Evolutionary conservation across 805 yeast species (phyloP).

Genomic region (Millerago galiae): DNA sequence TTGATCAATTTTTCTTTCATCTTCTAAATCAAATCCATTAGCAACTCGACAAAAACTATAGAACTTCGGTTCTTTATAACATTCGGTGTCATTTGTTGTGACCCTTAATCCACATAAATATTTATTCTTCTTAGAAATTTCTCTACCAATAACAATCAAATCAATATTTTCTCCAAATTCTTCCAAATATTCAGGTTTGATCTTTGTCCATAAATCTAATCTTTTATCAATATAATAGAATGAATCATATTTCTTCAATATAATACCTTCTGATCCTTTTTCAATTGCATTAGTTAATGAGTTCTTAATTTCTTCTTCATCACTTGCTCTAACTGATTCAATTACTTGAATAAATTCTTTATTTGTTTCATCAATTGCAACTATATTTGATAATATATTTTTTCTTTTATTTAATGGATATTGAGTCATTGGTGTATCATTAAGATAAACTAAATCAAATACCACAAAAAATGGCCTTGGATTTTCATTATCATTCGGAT

Average conservation of each 20-base stretch:
- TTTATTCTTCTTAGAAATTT: constrained; percentile 60
- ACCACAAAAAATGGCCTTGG: constrained; percentile 52
- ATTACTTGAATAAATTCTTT: constrained; percentile 42
- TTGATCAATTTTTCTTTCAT: constrained; percentile 51
- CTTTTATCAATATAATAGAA: constrained; percentile 57
- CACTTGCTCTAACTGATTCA: constrained; percentile 31
- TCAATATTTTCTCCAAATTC: constrained; percentile 87
- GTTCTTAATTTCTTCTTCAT: constrained; percentile 46
- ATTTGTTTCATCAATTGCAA: constrained; percentile 36
- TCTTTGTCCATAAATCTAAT: constrained; percentile 70
- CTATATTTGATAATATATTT: constrained; percentile 37
- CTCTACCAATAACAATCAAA: constrained; percentile 70
- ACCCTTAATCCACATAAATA: constrained; percentile 68
- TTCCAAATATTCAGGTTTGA: constrained; percentile 85
- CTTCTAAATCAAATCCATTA: constrained; percentile 70
- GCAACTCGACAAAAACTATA: constrained; percentile 74
- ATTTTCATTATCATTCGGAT: constrained; percentile 24
- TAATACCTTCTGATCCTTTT: constrained; percentile 72
- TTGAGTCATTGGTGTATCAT: constrained; percentile 55
- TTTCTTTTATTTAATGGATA: constrained; percentile 53
- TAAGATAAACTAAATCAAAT: constrained; percentile 69
- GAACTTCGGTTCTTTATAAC: constrained; percentile 29
- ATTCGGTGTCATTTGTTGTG: constrained; percentile 27
- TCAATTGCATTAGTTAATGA: constrained; percentile 55
- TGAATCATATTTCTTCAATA: constrained; percentile 59